Evolutionary conservation across 179 eudicot genomes (phyloP), one percentile per base, ranked within the genome.

Genomic region (Patellifolia procumbens): DNA sequence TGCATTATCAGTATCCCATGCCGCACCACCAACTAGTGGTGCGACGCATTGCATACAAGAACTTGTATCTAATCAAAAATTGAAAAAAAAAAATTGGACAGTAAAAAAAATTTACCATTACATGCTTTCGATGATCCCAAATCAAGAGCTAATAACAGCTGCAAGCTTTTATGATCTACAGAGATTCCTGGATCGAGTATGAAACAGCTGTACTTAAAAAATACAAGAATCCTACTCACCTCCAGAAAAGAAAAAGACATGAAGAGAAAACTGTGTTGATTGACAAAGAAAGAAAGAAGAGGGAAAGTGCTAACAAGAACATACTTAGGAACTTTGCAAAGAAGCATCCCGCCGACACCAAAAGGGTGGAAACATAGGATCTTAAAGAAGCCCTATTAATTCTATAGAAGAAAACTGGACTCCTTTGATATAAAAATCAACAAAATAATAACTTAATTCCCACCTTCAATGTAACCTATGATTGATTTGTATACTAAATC

Each of bases 361-460:
- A 48, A 46, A 17, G 73, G 73, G 28, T 31, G 59, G 60, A 49
- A 70, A 70, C 73, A 32, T 49, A 58, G 53, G 72, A 29, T 68
- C 26, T 68, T 17, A 28, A 43, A 22, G 32, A 4, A 13, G 20
- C 31, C 70, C 32, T 32, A 66, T 19, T 66, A 42, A 66, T 39
- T 7, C 45, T 42, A 12, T 7, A 24, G 16, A 43, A 28, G 15
- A 43, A 68, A 15, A 68, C n/a, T 48, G 34, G 10, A 13, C 37
- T 68, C 46, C 46, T 68, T 49, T 49, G 12, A 17, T 43, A 45
- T 28, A 20, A 19, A n/a, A 48, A 70, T 51, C 73, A 70, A 68
- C 72, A 68, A 81, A 77, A 77, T 51, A 77, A 78, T 74, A 71
- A 82, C 82, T 79, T 58, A 75, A 53, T 46, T 46, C 68, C 56